These are phyloP conservation scores for Vinca minor DNA, from an alignment of 257 asterid species.

Conservation along the genomic window DNA sequence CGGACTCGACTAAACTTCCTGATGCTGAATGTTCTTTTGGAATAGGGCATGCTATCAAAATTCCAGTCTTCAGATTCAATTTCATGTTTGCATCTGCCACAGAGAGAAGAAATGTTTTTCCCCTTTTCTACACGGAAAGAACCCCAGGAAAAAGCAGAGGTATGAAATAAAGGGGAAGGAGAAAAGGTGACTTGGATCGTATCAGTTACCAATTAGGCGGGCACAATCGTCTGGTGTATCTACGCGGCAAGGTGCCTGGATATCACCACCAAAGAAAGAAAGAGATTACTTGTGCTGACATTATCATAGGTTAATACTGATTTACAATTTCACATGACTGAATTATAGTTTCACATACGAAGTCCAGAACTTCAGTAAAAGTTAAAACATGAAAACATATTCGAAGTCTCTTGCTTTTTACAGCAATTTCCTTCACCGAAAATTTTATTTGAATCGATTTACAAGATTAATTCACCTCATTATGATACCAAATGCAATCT, in stretches of 20 bases:
- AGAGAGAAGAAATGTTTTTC: neutral
- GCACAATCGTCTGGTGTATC: constrained; percentile 91
- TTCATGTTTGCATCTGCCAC: constrained; percentile 47
- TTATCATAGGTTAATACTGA: neutral
- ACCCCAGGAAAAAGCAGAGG: too few relatives aligned
- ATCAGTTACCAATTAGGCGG: constrained; percentile 52
- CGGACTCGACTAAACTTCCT: constrained; percentile 65
- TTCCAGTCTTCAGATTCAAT: constrained; percentile 60
- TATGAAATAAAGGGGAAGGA: neutral
- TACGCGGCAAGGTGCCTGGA: constrained; percentile 78
- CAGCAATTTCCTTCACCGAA: too few relatives aligned
- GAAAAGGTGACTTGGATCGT: neutral
- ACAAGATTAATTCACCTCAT: too few relatives aligned
- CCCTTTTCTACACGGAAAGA: neutral
- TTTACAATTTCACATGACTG: too few relatives aligned
- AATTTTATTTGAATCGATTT: too few relatives aligned
- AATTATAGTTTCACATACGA: neutral
- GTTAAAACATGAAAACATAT: neutral
- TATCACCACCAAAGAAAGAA: constrained; percentile 5
- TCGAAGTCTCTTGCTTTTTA: neutral
- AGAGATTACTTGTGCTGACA: neutral
- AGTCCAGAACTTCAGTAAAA: neutral
- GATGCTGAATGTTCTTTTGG: constrained; percentile 79
- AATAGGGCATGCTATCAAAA: constrained; percentile 80
- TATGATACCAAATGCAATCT: too few relatives aligned